phyloP scores from a whole-genome alignment of 345 rosid species.

The Iberis pinnata region DNA sequence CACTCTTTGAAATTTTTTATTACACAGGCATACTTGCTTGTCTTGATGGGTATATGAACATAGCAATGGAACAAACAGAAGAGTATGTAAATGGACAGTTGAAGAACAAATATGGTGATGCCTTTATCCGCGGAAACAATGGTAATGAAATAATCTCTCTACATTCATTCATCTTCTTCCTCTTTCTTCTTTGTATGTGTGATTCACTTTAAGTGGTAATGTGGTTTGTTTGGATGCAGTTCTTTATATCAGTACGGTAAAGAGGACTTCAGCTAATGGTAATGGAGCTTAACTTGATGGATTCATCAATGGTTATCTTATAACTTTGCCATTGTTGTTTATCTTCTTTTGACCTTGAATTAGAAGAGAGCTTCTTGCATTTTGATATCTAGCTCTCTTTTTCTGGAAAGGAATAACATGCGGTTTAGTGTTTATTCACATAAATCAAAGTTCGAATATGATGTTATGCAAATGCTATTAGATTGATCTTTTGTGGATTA shows the following conservation, averaged over 20 bases:
- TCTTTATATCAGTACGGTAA: slow-evolving; percentile 86
- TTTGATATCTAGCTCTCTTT: no score
- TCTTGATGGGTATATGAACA: slow-evolving; percentile 96
- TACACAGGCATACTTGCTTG: slow-evolving; percentile 72
- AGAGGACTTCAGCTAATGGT: slow-evolving; percentile 66
- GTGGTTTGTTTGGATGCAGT: slow-evolving; percentile 43
- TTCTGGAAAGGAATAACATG: no score
- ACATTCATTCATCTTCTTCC: neutral
- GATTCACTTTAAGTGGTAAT: neutral
- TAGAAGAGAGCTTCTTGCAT: no score
- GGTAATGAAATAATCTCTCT: slow-evolving; percentile 41
- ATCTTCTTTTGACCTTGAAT: no score
- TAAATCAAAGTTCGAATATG: no score
- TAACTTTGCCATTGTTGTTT: slow-evolving; percentile 4
- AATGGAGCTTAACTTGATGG: slow-evolving; percentile 47
- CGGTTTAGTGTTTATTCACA: no score
- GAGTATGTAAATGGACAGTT: slow-evolving; percentile 92
- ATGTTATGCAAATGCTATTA: no score
- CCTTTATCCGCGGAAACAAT: slow-evolving; percentile 92
- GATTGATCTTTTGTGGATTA: no score
- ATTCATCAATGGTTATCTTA: slow-evolving; percentile 17
- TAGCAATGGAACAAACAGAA: slow-evolving; percentile 97
- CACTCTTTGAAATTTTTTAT: neutral
- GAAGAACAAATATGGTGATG: slow-evolving; percentile 90
- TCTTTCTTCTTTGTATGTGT: neutral